Conservation (phyloP, 2,329 filamentous ascomycete species). For the Aureobasidium vineae region DNA sequence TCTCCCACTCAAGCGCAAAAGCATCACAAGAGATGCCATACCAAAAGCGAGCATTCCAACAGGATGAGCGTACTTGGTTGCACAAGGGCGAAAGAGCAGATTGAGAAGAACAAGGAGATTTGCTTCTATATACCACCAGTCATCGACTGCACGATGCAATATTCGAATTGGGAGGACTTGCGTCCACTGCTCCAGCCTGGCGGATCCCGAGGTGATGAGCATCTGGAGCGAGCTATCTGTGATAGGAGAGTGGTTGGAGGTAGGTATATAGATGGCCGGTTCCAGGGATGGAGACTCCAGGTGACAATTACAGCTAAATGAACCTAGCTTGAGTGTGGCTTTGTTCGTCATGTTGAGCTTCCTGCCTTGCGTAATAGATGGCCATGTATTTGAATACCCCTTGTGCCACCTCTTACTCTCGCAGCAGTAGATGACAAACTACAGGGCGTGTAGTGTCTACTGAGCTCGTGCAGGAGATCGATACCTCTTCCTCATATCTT, state of each 20-base stretch:
- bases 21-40: not conserved
- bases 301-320: not conserved
- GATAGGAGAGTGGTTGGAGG: not conserved
- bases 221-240: not conserved
- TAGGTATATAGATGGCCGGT: not conserved
- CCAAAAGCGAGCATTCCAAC: too few species aligned
- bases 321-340: not conserved
- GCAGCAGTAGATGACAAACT: not conserved
- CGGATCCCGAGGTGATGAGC: not conserved
- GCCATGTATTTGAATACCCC: not conserved
- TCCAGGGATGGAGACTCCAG: not conserved
- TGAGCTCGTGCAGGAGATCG: not conserved
- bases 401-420: not conserved
- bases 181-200: not conserved
- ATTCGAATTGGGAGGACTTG: not conserved
- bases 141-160: not conserved
- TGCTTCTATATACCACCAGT: not conserved
- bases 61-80: not conserved
- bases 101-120: conserved; percentile 1
- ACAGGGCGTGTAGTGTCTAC: not conserved
- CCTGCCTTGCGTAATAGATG: not conserved
- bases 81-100: not conserved
- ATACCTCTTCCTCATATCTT: not conserved
- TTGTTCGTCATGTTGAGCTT: not conserved
- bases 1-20: not conserved